Percentiles rank a stretch among this genome's conserved stretches.
Conservation (phyloP, 129 eudicot genomes). For the Arctium minus region DNA sequence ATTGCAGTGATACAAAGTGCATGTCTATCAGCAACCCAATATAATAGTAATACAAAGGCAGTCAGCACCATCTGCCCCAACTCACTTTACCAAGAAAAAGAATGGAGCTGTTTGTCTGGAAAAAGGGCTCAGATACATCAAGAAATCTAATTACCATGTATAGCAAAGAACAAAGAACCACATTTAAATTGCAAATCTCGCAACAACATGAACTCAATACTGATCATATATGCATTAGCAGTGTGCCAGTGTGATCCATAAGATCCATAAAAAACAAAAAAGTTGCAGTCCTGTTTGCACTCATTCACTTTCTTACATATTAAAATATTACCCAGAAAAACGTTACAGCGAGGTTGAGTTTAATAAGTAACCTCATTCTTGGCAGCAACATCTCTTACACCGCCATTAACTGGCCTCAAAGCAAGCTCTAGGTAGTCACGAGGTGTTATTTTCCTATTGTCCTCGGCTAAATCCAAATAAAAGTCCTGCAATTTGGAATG, state of each 20-base stretch:
- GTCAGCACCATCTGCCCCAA: neutral
- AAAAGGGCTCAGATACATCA: too few species aligned
- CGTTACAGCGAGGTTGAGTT: slow-evolving; percentile 2
- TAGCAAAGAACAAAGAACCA: neutral
- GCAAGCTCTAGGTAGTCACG: slow-evolving; percentile 97
- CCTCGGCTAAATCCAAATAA: slow-evolving; percentile 85
- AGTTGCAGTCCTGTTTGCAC: neutral
- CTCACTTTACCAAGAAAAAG: neutral
- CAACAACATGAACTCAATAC: neutral
- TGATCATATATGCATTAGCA: neutral
- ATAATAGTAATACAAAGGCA: neutral
- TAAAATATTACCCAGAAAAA: neutral
- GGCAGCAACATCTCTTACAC: slow-evolving; percentile 75
- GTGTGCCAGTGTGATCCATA: too few species aligned
- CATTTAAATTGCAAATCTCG: neutral
- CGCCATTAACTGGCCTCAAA: slow-evolving; percentile 79
- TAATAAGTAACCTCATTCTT: slow-evolving; percentile 73
- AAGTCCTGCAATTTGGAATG: slow-evolving; percentile 63
- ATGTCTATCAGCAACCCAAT: neutral
- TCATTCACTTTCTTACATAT: neutral
- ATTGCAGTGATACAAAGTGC: neutral
- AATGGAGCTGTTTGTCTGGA: neutral
- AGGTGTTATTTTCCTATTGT: slow-evolving; percentile 84
- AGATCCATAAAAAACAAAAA: neutral
- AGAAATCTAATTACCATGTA: too few species aligned